Base-by-base conservation (phyloP, 768 basidiomycete species). In the Udeniomyces megalosporus region DNA sequence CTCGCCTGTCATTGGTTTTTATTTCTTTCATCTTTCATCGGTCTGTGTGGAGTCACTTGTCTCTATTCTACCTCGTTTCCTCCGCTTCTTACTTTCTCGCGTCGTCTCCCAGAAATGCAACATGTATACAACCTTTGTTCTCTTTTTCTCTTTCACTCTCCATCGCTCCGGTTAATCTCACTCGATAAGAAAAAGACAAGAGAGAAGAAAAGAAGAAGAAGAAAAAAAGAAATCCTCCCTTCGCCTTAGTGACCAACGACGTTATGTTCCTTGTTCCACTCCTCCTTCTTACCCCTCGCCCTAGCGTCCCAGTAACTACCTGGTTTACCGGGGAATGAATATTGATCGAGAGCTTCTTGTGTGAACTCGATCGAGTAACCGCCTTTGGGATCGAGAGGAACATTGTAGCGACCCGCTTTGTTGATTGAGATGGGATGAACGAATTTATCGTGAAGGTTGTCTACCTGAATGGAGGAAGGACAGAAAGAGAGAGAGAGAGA, bases 311-410 rank as follows among this genome's bases (percentile, higher is more conserved):
- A 92, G 73, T 90, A 90, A 4, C 92, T 92, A 67, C 81, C 77
- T 7, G 42, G 45, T 14, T 31, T n/a, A 22, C 63, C 63, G 10
- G 63, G 92, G 82, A 82, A 96, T 69, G 86, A 82, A 71, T 80
- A 96, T 68, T 86, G 82, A 14, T 80, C 81, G 68, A 93, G 88
- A 67, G 86, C 87, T 58, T 80, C 71, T 66, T 82, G 80, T 71
- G 82, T 78, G 83, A 96, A 91, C 75, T 92, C 86, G 71, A 95
- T 92, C 82, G 82, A 84, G 74, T 90, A 89, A 1, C 90, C 90
- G 68, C 87, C 89, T 20, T 78, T 74, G 0, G 85, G 77, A 67
- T 85, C 81, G 61, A 68, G 75, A 0, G 90, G 90, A 4, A 92
- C 86, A 68, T 90, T 91, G 74, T 95, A 96, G 45, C 88, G 78